Conservation (phyloP, 805 yeast species). For the Lipomyces starkeyi region DNA sequence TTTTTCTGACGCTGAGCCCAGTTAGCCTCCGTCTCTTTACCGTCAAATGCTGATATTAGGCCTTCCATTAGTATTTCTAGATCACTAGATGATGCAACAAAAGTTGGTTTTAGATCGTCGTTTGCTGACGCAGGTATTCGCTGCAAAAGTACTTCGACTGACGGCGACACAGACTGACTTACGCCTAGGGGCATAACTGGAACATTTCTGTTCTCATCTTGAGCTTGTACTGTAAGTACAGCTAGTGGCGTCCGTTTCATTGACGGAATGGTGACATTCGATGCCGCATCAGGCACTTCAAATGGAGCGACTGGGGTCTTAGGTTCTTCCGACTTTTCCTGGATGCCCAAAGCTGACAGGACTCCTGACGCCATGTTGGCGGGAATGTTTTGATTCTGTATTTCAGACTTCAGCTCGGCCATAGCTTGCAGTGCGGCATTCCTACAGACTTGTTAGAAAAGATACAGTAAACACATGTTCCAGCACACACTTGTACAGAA, state of each 20-base stretch:
- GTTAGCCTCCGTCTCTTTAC: conserved; percentile 84
- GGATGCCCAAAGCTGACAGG: conserved; percentile 12
- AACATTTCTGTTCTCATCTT: conserved; percentile 19
- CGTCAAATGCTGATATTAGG: conserved; percentile 56
- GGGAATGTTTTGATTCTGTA: conserved; percentile 17
- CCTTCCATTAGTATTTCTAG: conserved; percentile 45
- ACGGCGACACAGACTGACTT: background rate
- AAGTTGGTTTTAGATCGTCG: conserved; percentile 50
- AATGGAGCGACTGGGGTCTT: background rate
- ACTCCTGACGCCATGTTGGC: background rate
- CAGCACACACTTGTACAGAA: conserved; percentile 49
- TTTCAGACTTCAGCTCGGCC: conserved; percentile 24
- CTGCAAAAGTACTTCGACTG: conserved; percentile 33
- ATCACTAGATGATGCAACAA: conserved; percentile 44
- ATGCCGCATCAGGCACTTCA: background rate
- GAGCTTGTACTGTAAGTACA: conserved; percentile 12
- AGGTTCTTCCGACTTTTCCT: background rate
- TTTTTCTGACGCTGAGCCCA: conserved; percentile 77
- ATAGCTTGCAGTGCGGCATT: conserved; percentile 17
- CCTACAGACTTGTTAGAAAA: background rate
- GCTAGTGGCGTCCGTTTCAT: conserved; percentile 27
- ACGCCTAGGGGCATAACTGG: background rate
- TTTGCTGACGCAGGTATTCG: conserved; percentile 46
- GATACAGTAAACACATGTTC: background rate
- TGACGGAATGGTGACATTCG: conserved; percentile 5